Base-by-base conservation (phyloP, 495 filamentous ascomycete species). In the Penicillium nucicola region DNA sequence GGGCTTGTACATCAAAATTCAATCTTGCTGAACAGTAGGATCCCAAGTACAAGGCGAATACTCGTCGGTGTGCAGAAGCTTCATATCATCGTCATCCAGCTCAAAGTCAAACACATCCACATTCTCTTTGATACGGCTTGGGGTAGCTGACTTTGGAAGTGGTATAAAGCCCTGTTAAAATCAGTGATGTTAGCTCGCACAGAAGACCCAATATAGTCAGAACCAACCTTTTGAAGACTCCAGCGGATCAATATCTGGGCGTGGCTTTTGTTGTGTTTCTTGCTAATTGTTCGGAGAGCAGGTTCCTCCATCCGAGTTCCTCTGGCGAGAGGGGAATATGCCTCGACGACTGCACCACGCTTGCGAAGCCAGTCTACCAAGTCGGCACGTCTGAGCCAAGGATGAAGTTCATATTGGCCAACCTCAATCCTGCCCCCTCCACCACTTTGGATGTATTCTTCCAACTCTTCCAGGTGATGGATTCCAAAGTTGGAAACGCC, bases 331-430 rank as follows among this genome's bases (percentile, higher is more conserved):
- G 90, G 91, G 42, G 78, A 84, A 61, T 95, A 96, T 2, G 90
- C 92, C 71, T 95, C 77, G 17, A 93, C 69, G 22, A 90, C 69
- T 5, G 92, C 77, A n/a, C 82, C 81, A 23, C 85, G 74, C 60
- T 83, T 74, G 49, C 76, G 60, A 55, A 86, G 85, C 87, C 92
- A 96, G 41, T 82, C 75, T 9, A 83, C 83, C 23, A 97, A 86
- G 56, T 93, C 88, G 9, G 74, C 73, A 10, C 92, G 76, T 3
- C 82, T 73, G 13, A 86, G 82, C 89, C 89, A 96, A 0, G 92
- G 91, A 61, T 97, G 92, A 15, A 97, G 71, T 69, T 97, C 92
- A 60, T 89, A 88, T 66, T 96, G 91, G 11, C 88, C 89, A 8
- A 96, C 88, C 39, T 81, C 84, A 58, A 97, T 77, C 19, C 89